Evolutionary conservation across 2,329 filamentous ascomycete genomes (phyloP), one percentile per base, ranked within the genome.

Genomic region (Macrophomina pseudophaseolina): DNA sequence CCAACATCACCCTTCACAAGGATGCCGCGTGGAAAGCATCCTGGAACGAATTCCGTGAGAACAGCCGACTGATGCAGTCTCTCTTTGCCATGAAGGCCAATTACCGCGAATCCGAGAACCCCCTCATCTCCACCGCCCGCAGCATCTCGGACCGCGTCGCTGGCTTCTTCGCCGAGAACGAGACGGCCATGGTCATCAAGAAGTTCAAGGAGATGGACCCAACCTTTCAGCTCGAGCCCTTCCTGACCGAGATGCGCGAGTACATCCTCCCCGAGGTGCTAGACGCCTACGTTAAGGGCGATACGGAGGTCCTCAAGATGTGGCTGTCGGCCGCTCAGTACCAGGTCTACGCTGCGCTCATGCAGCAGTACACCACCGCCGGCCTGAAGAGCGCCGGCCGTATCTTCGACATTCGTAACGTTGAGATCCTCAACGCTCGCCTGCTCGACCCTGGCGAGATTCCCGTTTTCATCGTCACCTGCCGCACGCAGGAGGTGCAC

Each of bases 261-360:
- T 99, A 98, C 80, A 98, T 99, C 65, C 86, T 99, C 1, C 95
- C 95, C 7, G 95, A 99, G 81, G 95, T 98, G 2, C 86, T 99
- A 18, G 95, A 99, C 76, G 95, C 95, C 30, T 99, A 99, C 74
- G 95, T 99, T 74, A 98, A 97, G 84, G 95, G 94, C 53, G 95
- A 99, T 73, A 86, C 90, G 11, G 92, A 94, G 78, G 94, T 92
- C 0, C 84, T 99, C 64, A 97, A 95, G 81, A 86, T 96, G 42
- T 99, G 95, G 95, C 88, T 99, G 12, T 97, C 93, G 0, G 95
- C 95, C 40, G 94, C 95, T 1, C 95, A 99, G 78, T 99, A 91
- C 82, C 93, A 92, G 2, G 95, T 99, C 58, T 99, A 99, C 78
- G 92, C 94, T 74, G 95, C 95, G n/a, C 84, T 99, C 66, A 94